phyloP scores from a whole-genome alignment of 225 moss, liverwort and hornwort species.

The Polytrichum formosum region DNA sequence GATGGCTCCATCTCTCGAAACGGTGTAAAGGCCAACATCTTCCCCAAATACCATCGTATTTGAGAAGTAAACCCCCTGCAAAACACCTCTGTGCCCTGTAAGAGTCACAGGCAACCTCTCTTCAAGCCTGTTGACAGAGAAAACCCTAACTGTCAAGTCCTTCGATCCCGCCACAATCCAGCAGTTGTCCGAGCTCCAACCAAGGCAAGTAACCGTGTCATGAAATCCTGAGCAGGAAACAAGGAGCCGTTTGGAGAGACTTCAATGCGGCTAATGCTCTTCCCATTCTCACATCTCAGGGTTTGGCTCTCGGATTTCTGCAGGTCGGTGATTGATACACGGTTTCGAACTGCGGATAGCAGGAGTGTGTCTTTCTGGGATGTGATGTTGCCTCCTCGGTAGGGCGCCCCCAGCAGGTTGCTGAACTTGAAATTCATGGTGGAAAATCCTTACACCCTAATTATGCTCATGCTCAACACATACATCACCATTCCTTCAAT shows the following conservation, averaged over 20 bases:
- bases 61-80: constrained; percentile 67
- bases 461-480: too few relatives aligned
- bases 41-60: constrained; percentile 26
- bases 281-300: constrained; percentile 78
- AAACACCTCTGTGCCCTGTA: constrained; percentile 69
- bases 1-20: constrained; percentile 84
- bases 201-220: constrained; percentile 61
- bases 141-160: constrained; percentile 55
- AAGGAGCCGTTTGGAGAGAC: constrained; percentile 74
- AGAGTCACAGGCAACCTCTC: constrained; percentile 62
- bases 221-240: constrained; percentile 66
- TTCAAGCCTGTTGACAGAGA: constrained; percentile 50
- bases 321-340: constrained; percentile 74
- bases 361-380: constrained; percentile 61
- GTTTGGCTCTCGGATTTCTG: constrained; percentile 77
- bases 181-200: constrained; percentile 72
- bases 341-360: constrained; percentile 78
- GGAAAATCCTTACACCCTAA: neutral
- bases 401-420: constrained; percentile 91
- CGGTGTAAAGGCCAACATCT: constrained; percentile 57
- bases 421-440: constrained; percentile 93
- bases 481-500: too few relatives aligned
- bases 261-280: constrained; percentile 66
- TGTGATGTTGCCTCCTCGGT: constrained; percentile 75
- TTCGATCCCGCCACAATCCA: constrained; percentile 62